phyloP scores from a whole-genome alignment of 1,139 yeast genomes.

The Fermentozyma sake region DNA sequence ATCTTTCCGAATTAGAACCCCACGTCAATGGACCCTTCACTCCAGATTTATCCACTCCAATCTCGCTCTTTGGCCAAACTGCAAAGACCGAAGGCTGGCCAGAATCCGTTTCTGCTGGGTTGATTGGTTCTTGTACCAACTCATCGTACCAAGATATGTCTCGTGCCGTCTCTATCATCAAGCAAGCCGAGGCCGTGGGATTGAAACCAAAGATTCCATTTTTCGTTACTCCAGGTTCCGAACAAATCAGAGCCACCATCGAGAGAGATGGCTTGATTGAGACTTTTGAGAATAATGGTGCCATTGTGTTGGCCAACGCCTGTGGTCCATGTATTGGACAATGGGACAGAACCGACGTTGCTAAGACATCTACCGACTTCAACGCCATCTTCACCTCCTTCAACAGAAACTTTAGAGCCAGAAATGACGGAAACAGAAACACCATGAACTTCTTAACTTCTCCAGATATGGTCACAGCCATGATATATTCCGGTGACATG shows the following conservation, averaged over 20 bases:
- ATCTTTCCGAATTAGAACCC: conserved; percentile 75
- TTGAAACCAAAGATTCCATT: conserved; percentile 89
- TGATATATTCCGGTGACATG: conserved; percentile 90
- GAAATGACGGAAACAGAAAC: conserved; percentile 96
- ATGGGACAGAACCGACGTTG: conserved; percentile 80
- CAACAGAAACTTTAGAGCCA: conserved; percentile 93
- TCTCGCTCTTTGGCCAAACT: conserved; percentile 62
- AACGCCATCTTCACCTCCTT: conserved; percentile 93
- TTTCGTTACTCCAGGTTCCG: conserved; percentile 98
- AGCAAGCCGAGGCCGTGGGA: conserved; percentile 81
- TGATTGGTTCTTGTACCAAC: conserved; percentile 97
- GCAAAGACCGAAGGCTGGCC: conserved; percentile 80
- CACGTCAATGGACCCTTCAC: conserved; percentile 94
- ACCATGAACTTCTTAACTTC: conserved; percentile 96
- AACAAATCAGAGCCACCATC: conserved; percentile 94
- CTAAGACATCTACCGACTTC: conserved; percentile 56
- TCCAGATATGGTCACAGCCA: conserved; percentile 95
- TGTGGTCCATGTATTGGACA: conserved; percentile 99
- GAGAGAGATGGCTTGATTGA: conserved; percentile 89
- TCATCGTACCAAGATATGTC: conserved; percentile 98
- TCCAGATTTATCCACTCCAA: conserved; percentile 87
- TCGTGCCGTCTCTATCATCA: conserved; percentile 82
- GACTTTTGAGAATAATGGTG: conserved; percentile 80
- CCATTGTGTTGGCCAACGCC: conserved; percentile 89
- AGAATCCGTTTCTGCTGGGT: conserved; percentile 72